Conservation (phyloP, 768 basidiomycete genomes). For the Jaapia argillacea region DNA sequence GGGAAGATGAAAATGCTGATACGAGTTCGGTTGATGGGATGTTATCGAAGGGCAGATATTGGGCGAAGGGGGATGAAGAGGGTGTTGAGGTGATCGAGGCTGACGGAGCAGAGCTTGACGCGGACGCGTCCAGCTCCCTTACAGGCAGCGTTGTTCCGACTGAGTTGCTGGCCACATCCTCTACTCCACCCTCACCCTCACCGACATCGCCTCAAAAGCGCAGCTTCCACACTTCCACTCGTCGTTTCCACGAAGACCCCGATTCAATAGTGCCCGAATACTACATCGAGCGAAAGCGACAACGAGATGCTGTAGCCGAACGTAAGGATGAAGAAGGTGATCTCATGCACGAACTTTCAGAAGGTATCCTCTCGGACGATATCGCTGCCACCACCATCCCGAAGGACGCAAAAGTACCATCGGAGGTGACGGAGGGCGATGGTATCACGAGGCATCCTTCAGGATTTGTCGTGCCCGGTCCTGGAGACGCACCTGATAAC, state of each 20-base stretch:
- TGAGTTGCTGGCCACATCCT: constrained; percentile 5
- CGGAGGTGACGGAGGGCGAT: constrained; percentile 10
- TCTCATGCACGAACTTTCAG: constrained; percentile 17
- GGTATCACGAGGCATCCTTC: constrained; percentile 12
- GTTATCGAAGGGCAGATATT: no score
- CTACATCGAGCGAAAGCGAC: constrained; percentile 16
- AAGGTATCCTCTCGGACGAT: constrained; percentile 15
- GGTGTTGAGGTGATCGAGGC: no score
- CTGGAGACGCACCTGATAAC: not conserved
- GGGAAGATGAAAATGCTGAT: not conserved
- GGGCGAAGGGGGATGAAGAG: no score
- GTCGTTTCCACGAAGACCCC: constrained; percentile 1
- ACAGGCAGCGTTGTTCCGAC: not conserved
- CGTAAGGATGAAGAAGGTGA: constrained; percentile 16
- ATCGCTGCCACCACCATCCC: constrained; percentile 14
- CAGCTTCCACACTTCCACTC: constrained; percentile 9
- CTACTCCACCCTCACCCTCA: not conserved
- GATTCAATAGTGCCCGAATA: constrained; percentile 11
- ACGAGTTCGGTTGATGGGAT: not conserved
- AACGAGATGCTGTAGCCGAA: constrained; percentile 12
- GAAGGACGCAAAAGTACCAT: constrained; percentile 19
- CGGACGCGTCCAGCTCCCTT: not conserved
- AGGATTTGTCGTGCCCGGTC: constrained; percentile 15
- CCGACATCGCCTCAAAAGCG: constrained; percentile 6
- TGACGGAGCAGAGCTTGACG: no score